phyloP scores from a whole-genome alignment of 106 monocot genomes.

The Platanthera zijinensis region DNA sequence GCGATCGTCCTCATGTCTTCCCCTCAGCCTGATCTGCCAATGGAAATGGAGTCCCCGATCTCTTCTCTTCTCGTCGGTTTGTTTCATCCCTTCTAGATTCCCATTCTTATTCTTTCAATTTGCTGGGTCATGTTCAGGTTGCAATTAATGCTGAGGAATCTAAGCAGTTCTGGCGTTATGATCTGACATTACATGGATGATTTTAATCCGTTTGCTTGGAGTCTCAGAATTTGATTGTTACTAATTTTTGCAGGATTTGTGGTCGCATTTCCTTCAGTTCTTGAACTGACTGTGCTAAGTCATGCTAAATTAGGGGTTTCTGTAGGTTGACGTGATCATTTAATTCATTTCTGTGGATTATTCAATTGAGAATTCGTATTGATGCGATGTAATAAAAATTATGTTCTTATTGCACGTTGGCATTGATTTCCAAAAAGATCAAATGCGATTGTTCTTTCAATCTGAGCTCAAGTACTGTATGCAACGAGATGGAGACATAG shows the following conservation, averaged over 20 bases:
- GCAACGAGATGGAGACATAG: too few species aligned
- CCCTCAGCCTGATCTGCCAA: background rate
- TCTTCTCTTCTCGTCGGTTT: slow-evolving; percentile 6
- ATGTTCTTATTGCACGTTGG: too few species aligned
- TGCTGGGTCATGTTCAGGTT: background rate
- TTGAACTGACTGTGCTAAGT: background rate
- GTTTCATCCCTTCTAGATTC: background rate
- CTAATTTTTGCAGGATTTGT: background rate
- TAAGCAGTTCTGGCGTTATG: background rate
- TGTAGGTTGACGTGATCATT: background rate
- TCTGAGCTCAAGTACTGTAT: too few species aligned
- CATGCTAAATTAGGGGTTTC: background rate
- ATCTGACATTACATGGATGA: background rate
- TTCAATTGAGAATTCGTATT: too few species aligned
- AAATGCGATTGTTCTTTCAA: too few species aligned
- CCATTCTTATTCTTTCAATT: background rate
- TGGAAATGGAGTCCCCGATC: background rate
- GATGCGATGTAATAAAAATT: too few species aligned
- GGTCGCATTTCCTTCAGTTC: background rate
- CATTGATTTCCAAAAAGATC: too few species aligned
- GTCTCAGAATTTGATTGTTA: background rate
- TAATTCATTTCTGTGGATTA: too few species aligned
- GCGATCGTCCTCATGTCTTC: background rate
- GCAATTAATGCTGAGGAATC: background rate
- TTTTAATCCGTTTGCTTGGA: background rate